Evolutionary conservation across 2,329 filamentous ascomycete species (phyloP).

Genomic region (Graphiopsis chlorocephala): DNA sequence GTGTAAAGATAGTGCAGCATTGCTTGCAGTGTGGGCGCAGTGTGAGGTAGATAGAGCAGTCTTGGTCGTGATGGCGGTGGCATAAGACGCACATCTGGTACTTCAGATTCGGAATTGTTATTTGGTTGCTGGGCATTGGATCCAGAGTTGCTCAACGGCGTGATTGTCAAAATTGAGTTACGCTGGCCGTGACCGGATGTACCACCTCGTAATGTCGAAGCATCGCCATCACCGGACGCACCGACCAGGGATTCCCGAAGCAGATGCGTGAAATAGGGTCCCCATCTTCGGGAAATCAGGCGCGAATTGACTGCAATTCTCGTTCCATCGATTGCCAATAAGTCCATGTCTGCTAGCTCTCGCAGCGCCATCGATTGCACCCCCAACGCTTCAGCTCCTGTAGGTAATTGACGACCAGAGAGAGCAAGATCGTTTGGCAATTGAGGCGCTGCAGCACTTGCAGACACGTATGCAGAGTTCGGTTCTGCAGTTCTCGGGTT

Average conservation of each 20-base stretch:
- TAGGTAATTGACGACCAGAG: conserved; percentile 72
- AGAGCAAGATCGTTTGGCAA: conserved; percentile 51
- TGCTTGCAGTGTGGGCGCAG: conserved; percentile 81
- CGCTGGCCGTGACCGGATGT: conserved; percentile 54
- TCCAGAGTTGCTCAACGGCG: conserved; percentile 52
- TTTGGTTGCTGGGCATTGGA: conserved; percentile 41
- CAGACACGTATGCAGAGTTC: conserved; percentile 79
- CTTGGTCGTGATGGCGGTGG: conserved; percentile 67
- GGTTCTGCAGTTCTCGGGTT: conserved; percentile 79
- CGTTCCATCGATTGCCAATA: conserved; percentile 86
- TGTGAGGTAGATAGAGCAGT: conserved; percentile 90
- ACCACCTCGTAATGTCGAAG: conserved; percentile 69
- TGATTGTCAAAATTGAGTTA: conserved; percentile 84
- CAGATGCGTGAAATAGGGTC: conserved; percentile 90
- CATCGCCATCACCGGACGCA: conserved; percentile 67
- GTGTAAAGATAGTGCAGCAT: conserved; percentile 93
- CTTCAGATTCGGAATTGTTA: conserved; percentile 45
- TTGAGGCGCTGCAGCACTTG: conserved; percentile 60
- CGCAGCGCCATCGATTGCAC: conserved; percentile 72
- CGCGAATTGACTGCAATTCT: conserved; percentile 91
- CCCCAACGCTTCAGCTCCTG: conserved; percentile 80
- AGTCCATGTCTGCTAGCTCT: conserved; percentile 96
- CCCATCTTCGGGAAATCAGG: conserved; percentile 84
- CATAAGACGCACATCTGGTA: conserved; percentile 53
- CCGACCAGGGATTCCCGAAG: conserved; percentile 71